phyloP scores from a whole-genome alignment of 768 basidiomycete species.

The Calocera viscosa region DNA sequence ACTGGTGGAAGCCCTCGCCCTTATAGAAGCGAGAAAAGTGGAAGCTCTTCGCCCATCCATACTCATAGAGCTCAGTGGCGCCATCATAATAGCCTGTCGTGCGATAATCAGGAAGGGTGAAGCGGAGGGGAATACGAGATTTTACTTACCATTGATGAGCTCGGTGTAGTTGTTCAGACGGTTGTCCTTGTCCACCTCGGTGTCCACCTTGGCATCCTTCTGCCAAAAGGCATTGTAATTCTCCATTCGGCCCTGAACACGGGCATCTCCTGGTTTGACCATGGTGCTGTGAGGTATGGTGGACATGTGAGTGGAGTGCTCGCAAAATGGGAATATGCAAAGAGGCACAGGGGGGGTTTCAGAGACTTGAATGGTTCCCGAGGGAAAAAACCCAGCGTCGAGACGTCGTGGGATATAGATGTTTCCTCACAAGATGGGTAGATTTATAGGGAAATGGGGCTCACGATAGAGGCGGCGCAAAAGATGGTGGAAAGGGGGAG shows the following conservation, averaged over 20 bases:
- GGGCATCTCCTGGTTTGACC: conserved; percentile 38
- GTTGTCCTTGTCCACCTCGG: conserved; percentile 49
- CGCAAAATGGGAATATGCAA: neutral
- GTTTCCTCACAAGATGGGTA: neutral
- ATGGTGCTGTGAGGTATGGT: conserved; percentile 21
- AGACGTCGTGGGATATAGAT: neutral
- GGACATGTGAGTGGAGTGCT: neutral
- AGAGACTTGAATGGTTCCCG: conserved; percentile 77
- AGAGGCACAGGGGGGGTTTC: conserved; percentile 26
- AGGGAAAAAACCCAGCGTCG: conserved; percentile 47
- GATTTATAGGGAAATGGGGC: neutral
- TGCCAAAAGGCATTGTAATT: conserved; percentile 91
- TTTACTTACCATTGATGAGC: conserved; percentile 71
- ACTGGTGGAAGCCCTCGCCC: conserved; percentile 41
- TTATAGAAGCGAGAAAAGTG: conserved; percentile 96
- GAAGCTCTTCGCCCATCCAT: conserved; percentile 83
- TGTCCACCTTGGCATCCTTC: conserved; percentile 62
- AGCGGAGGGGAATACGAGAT: neutral
- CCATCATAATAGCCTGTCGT: conserved; percentile 91
- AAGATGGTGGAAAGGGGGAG: neutral
- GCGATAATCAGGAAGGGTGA: neutral
- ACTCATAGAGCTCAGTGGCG: conserved; percentile 90
- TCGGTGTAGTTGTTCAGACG: conserved; percentile 77
- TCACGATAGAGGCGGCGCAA: neutral
- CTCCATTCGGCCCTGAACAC: conserved; percentile 54